A percentile compares a stretch with the other conserved stretches of the same genome.
Conservation (phyloP, 306 rosid genomes). For the Spatholobus suberectus region DNA sequence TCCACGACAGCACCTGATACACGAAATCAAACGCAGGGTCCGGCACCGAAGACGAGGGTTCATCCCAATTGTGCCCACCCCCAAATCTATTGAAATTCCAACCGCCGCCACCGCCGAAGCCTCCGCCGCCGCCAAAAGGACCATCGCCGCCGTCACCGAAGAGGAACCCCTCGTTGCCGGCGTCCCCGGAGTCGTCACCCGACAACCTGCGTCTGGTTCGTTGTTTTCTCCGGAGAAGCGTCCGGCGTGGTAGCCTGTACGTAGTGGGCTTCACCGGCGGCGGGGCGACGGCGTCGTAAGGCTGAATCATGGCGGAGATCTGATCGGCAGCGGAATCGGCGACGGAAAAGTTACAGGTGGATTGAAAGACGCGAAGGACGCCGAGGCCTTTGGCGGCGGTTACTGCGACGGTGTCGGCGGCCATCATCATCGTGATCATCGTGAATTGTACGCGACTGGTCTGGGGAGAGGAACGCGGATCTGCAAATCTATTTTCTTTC, state of each 20-base stretch:
- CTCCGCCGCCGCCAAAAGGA: conserved; percentile 48
- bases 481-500: neutral
- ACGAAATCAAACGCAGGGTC: conserved; percentile 88
- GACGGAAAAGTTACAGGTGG: conserved; percentile 16
- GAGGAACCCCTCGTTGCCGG: conserved; percentile 55
- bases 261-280: conserved; percentile 67
- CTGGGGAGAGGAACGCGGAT: neutral
- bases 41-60: conserved; percentile 61
- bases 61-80: conserved; percentile 70
- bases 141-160: conserved; percentile 60
- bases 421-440: conserved; percentile 52
- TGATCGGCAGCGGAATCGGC: conserved; percentile 49
- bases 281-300: conserved; percentile 74
- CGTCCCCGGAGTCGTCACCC: conserved; percentile 56
- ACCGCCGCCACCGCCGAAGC: conserved; percentile 65
- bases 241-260: conserved; percentile 52
- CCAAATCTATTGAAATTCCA: conserved; percentile 82
- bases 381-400: conserved; percentile 59
- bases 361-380: conserved; percentile 51
- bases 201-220: conserved; percentile 63
- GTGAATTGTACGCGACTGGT: conserved; percentile 1
- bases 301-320: conserved; percentile 64
- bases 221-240: conserved; percentile 64
- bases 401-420: conserved; percentile 60
- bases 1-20: conserved; percentile 86